Conservation (phyloP, 2,329 filamentous ascomycete genomes). For the Chrysoporthe austroafricana region DNA sequence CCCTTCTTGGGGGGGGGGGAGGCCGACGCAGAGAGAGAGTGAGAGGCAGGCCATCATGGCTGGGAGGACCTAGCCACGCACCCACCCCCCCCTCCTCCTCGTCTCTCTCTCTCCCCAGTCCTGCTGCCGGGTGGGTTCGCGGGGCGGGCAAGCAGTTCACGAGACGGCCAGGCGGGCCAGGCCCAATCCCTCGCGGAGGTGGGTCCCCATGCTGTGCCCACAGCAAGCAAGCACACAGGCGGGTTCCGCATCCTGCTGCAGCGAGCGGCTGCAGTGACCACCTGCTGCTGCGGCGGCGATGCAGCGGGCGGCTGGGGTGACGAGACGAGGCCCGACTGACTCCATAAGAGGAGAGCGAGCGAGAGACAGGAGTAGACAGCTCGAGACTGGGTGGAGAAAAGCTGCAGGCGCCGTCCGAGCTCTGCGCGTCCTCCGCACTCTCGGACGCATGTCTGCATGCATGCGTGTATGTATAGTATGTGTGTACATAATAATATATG, state of each 20-base stretch:
- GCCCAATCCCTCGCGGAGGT: no score
- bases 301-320: not conserved
- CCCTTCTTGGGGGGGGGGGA: no score
- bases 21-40: not conserved
- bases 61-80: constrained; percentile 21
- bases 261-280: not conserved
- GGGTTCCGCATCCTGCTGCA: constrained; percentile 12
- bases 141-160: not conserved
- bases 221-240: not conserved
- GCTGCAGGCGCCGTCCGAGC: no score
- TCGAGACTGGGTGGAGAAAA: no score
- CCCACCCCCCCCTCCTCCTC: not conserved
- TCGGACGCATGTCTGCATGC: no score
- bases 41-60: constrained; percentile 13
- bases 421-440: no score
- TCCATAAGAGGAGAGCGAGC: not conserved
- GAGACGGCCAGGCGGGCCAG: no score
- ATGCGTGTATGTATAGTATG: no score
- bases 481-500: no score
- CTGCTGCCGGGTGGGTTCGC: not conserved
- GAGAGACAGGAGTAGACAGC: not conserved
- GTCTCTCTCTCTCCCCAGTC: not conserved
- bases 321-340: not conserved
- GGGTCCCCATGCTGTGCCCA: not conserved
- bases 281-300: not conserved